Conservation (phyloP, 169 alveolate genomes). For the Besnoitia besnoiti region DNA sequence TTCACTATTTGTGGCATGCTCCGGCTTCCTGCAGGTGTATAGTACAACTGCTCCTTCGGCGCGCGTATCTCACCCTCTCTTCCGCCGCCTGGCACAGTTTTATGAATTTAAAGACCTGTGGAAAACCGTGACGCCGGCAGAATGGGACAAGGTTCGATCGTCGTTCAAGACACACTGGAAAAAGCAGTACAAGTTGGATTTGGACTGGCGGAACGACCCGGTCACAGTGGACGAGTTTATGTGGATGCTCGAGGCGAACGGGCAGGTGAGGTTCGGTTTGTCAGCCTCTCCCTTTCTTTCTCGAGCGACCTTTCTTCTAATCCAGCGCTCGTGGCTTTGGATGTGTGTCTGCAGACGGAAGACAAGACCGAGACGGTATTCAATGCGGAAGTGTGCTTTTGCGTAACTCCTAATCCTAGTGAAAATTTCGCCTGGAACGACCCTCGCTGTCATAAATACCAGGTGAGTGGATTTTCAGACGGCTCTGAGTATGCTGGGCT, state of each 20-base stretch:
- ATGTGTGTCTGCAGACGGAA: conserved; percentile 2
- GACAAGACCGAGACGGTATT: conserved; percentile 73
- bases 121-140: conserved; percentile 38
- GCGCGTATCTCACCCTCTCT: conserved; percentile 71
- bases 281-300: too few relatives aligned
- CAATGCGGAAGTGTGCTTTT: conserved; percentile 75
- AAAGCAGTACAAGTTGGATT: conserved; percentile 72
- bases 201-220: conserved; percentile 79
- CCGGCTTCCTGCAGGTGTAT: conserved; percentile 65
- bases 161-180: conserved; percentile 71
- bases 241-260: conserved; percentile 75
- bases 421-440: conserved; percentile 78
- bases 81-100: conserved; percentile 69
- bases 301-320: too few relatives aligned
- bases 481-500: not conserved
- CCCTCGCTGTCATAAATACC: conserved; percentile 67
- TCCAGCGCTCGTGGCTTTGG: not conserved
- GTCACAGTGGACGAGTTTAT: conserved; percentile 72
- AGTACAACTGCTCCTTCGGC: conserved; percentile 72
- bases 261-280: conserved; percentile 55
- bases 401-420: conserved; percentile 74
- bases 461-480: conserved; percentile 14
- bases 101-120: conserved; percentile 41
- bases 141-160: conserved; percentile 74
- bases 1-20: not conserved